phyloP scores from a whole-genome alignment of 805 yeast genomes.

The Saccharomyces mikatae region DNA sequence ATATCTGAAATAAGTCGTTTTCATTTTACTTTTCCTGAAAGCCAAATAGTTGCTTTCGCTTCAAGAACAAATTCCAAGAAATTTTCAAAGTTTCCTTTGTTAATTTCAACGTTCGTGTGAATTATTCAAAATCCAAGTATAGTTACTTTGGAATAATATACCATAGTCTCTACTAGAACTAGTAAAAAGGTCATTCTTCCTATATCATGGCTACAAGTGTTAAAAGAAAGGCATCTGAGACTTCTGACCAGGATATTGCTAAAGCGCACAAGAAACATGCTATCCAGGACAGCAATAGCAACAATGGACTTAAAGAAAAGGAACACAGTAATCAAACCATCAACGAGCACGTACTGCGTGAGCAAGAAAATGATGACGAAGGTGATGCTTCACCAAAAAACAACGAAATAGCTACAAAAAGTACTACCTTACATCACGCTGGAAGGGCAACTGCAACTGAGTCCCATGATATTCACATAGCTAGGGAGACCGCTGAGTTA shows the following conservation, averaged over 20 bases:
- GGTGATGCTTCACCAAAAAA: conserved; percentile 11
- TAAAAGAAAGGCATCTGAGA: conserved; percentile 20
- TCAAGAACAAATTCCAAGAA: background rate
- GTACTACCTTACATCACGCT: conserved; percentile 4
- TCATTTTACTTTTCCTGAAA: background rate
- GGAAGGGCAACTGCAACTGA: conserved; percentile 10
- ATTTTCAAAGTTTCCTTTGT: background rate
- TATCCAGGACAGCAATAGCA: conserved; percentile 11
- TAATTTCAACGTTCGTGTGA: background rate
- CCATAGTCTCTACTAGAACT: background rate
- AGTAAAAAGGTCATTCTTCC: conserved; percentile 2
- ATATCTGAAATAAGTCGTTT: background rate
- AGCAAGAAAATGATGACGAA: conserved; percentile 12
- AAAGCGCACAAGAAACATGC: conserved; percentile 1
- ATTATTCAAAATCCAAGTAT: background rate
- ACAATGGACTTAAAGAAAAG: conserved; percentile 27
- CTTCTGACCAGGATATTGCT: conserved; percentile 5
- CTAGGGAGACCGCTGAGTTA: conserved; percentile 87
- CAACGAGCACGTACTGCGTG: background rate
- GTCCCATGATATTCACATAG: conserved; percentile 81
- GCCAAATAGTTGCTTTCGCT: background rate
- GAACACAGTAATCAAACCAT: conserved; percentile 19
- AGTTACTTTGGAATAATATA: background rate
- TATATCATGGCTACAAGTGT: conserved; percentile 4
- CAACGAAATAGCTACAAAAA: conserved; percentile 5